Evolutionary conservation across 225 moss, liverwort and hornwort species (phyloP), one percentile per base, ranked within the genome.

Genomic region (Takakia lepidozioides): DNA sequence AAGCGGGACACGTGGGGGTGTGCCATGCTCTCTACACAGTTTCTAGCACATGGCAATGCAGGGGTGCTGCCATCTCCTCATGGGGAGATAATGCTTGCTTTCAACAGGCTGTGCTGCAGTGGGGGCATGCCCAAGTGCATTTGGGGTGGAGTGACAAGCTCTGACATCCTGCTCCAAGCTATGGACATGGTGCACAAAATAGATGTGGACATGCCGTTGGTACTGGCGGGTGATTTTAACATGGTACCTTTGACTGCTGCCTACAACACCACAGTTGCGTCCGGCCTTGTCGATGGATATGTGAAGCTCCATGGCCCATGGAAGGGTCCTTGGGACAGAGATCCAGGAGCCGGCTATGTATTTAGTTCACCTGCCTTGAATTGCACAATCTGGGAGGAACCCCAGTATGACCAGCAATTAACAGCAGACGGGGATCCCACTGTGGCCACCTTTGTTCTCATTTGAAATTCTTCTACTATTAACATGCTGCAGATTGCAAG

Each of bases 1-100:
- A 86, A 71, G 56, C 71, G 81, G 8, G 93, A 93, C 57, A 88
- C 93, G 1, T 93, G 93, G 93, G 93, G 93, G 19, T 93, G 93
- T 63, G 85, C 93, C 19, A 58, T 93, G 18, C 63, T 93, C 19
- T 86, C 93, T 13, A 65, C 69, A 3, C 73, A 72, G 20, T 72
- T 61, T 35, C 78, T 93, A 28, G 32, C 59, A 27, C 57, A 69
- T 11, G 51, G 64, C 6, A 52, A 69, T 29, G 58, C 80, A 10
- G 64, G 78, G 64, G 71, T 88, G 27, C 77, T 93, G 19, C 74
- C 70, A n/a, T 88, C 93, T 16, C 85, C 88, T 1, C 51, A 61
- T 29, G 93, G 93, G 46, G 93, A 93, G 59, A n/a, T n/a, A 93
- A 93, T 20, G 80, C 93, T 3, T 93, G 93, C 67, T 88, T 86